phyloP scores from a whole-genome alignment of 305 asterid species.

The Solanum hybrid region DNA sequence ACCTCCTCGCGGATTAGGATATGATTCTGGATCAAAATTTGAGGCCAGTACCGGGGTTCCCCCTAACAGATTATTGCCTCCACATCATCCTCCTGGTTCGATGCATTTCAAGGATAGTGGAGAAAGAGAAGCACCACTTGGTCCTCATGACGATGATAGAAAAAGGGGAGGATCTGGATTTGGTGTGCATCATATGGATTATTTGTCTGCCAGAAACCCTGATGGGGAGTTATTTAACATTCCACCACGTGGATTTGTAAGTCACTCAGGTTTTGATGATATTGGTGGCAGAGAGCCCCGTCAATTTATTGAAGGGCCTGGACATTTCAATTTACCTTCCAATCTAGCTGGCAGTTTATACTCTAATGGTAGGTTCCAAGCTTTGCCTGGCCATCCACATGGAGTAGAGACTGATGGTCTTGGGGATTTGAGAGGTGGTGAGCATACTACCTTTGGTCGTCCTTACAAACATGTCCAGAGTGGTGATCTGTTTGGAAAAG shows the following conservation, averaged over 20 bases:
- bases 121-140: slow-evolving; percentile 18
- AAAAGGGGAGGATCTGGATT: slow-evolving; percentile 42
- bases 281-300: slow-evolving; percentile 40
- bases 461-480: slow-evolving; percentile 33
- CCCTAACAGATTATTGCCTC: slow-evolving; percentile 39
- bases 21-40: slow-evolving; percentile 37
- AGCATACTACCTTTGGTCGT: slow-evolving; percentile 37
- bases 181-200: slow-evolving; percentile 34
- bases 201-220: slow-evolving; percentile 39
- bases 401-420: slow-evolving; percentile 52
- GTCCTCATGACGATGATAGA: slow-evolving; percentile 6
- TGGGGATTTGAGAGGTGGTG: slow-evolving; percentile 45
- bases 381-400: slow-evolving; percentile 40
- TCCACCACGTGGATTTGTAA: slow-evolving; percentile 42
- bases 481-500: slow-evolving; percentile 44
- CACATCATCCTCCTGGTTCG: slow-evolving; percentile 38
- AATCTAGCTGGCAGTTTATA: slow-evolving; percentile 42
- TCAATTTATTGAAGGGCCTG: slow-evolving; percentile 56
- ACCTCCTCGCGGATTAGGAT: slow-evolving; percentile 28
- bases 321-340: slow-evolving; percentile 36
- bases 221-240: slow-evolving; percentile 46
- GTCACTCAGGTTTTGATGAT: slow-evolving; percentile 34
- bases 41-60: slow-evolving; percentile 39
- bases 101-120: slow-evolving; percentile 7
- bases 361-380: slow-evolving; percentile 45